These are phyloP conservation scores for Paramecium sexaurelia DNA, from an alignment of 73 alveolate genomes.

Conservation along the genomic window DNA sequence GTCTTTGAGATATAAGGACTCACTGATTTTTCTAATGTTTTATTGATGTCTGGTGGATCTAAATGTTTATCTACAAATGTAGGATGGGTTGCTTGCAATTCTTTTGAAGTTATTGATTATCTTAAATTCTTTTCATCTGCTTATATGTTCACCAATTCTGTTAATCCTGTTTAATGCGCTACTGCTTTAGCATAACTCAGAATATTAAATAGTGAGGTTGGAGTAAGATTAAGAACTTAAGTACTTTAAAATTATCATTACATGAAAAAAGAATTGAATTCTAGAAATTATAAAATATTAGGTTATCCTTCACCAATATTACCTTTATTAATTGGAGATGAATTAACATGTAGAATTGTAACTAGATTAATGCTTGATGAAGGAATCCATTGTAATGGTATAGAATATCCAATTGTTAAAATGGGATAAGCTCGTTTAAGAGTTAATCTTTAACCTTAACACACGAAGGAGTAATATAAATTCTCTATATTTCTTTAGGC, in stretches of 20 bases:
- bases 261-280: slow-evolving; percentile 52
- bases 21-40: slow-evolving; percentile 55
- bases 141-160: slow-evolving; percentile 68
- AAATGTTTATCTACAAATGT: slow-evolving; percentile 68
- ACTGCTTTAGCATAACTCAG: slow-evolving; percentile 70
- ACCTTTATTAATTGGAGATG: slow-evolving; percentile 59
- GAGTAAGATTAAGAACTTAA: slow-evolving; percentile 51
- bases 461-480: slow-evolving; percentile 30
- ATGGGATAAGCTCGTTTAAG: slow-evolving; percentile 62
- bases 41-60: slow-evolving; percentile 70
- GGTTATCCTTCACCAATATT: slow-evolving; percentile 67
- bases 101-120: slow-evolving; percentile 63
- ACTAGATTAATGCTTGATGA: slow-evolving; percentile 68
- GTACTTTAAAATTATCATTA: slow-evolving; percentile 60
- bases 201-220: slow-evolving; percentile 60
- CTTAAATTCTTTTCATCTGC: slow-evolving; percentile 62
- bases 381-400: slow-evolving; percentile 68
- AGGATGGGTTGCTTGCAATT: slow-evolving; percentile 62
- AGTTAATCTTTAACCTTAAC: slow-evolving; percentile 66
- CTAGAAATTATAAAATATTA: slow-evolving; percentile 47
- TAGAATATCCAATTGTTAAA: slow-evolving; percentile 66
- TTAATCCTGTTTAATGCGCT: slow-evolving; percentile 62
- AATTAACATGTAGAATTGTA: slow-evolving; percentile 65
- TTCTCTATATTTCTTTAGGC: background rate
- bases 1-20: slow-evolving; percentile 61